A percentile compares a stretch with the other conserved stretches of the same genome.
Evolutionary conservation across 768 basidiomycete genomes (phyloP).

Genomic region (Xanthoconium stramineum): DNA sequence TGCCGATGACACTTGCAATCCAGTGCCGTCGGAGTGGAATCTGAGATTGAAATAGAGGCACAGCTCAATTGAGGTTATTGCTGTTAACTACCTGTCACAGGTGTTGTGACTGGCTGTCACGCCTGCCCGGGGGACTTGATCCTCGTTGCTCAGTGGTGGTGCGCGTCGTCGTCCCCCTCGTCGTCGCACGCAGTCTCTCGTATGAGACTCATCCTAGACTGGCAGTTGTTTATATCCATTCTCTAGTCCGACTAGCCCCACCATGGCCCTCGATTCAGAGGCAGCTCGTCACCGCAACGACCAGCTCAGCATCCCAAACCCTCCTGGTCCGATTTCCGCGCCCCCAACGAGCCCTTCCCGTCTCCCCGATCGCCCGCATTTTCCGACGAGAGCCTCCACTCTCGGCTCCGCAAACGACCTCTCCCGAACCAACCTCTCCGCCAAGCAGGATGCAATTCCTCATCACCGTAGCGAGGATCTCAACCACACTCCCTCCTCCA

Average conservation of each 20-base stretch:
- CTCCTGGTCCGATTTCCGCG: conserved; percentile 32
- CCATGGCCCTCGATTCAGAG: conserved; percentile 32
- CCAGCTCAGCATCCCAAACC: conserved; percentile 4
- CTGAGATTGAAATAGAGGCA: neutral
- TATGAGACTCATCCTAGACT: neutral
- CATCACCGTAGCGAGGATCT: conserved; percentile 70
- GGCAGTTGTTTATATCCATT: neutral
- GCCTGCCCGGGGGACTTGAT: conserved; percentile 12
- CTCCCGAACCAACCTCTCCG: conserved; percentile 44
- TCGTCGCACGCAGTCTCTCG: neutral
- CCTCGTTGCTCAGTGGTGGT: conserved; percentile 12
- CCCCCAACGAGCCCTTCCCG: conserved; percentile 36
- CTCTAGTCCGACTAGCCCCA: neutral
- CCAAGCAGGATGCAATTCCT: conserved; percentile 33
- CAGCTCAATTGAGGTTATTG: conserved; percentile 15
- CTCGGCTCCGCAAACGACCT: conserved; percentile 51
- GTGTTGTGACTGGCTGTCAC: conserved; percentile 25
- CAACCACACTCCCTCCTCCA: conserved; percentile 42
- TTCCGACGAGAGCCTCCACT: conserved; percentile 67
- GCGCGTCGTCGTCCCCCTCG: neutral
- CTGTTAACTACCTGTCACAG: conserved; percentile 10
- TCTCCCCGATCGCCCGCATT: conserved; percentile 48
- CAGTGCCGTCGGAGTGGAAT: conserved; percentile 18
- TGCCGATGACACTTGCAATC: conserved; percentile 13
- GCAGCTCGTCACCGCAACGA: conserved; percentile 28